A percentile compares a stretch with the other conserved stretches of the same genome.
Evolutionary conservation across 345 rosid genomes (phyloP).

Genomic region (Acer campestre): DNA sequence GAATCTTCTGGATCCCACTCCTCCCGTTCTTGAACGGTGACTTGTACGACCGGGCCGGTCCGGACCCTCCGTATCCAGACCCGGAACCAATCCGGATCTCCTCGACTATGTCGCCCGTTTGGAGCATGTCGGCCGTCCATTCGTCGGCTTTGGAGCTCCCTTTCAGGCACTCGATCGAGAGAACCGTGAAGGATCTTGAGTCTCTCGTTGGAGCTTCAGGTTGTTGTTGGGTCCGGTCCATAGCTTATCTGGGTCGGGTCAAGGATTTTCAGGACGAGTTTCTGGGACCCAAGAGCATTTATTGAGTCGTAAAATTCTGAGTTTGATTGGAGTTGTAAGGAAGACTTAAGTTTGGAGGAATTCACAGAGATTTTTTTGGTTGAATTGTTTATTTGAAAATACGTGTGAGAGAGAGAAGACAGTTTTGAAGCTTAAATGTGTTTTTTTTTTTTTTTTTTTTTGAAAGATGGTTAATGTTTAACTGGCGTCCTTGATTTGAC

Average conservation of each 20-base stretch:
- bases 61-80: slow-evolving; percentile 32
- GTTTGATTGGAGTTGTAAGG: neutral
- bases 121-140: slow-evolving; percentile 96
- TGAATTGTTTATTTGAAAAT: neutral
- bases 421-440: neutral
- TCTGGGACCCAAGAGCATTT: neutral
- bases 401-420: neutral
- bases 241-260: slow-evolving; percentile 28
- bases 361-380: neutral
- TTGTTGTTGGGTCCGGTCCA: slow-evolving; percentile 50
- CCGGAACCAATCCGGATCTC: slow-evolving; percentile 78
- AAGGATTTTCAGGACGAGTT: neutral
- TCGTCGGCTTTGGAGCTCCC: slow-evolving; percentile 92
- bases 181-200: slow-evolving; percentile 44
- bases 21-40: slow-evolving; percentile 91
- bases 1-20: slow-evolving; percentile 75
- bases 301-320: neutral
- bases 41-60: slow-evolving; percentile 22
- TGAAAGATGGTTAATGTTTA: neutral
- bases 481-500: neutral
- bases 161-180: slow-evolving; percentile 85
- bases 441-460: neutral
- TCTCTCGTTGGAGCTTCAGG: slow-evolving; percentile 35
- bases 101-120: slow-evolving; percentile 96
- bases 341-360: neutral